These are phyloP conservation scores for Alternaria consortialis DNA, from an alignment of 2,329 filamentous ascomycete genomes.

Conservation along the genomic window DNA sequence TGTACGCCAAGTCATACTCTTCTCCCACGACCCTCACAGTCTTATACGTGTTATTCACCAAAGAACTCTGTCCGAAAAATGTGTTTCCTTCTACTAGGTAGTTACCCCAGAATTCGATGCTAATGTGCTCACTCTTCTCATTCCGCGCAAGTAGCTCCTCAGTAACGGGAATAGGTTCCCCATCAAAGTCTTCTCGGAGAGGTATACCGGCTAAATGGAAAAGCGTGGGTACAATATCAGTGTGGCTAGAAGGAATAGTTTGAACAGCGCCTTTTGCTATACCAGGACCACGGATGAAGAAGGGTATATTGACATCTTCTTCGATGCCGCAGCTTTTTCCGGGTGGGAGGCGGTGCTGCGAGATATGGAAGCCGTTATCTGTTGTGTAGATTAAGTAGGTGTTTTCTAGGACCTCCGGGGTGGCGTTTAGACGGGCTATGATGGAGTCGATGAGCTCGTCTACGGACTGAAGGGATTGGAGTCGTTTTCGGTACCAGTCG, in stretches of 20 bases:
- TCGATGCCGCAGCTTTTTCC: constrained; percentile 54
- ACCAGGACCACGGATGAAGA: constrained; percentile 53
- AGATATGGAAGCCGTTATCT: constrained; percentile 55
- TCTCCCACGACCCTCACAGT: constrained; percentile 63
- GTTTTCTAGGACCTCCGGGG: constrained; percentile 56
- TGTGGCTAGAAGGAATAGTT: constrained; percentile 47
- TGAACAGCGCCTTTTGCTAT: constrained; percentile 37
- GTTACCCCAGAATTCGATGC: constrained; percentile 54
- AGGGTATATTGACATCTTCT: constrained; percentile 55
- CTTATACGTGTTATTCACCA: constrained; percentile 68
- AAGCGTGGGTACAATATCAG: constrained; percentile 54
- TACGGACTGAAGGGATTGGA: constrained; percentile 62
- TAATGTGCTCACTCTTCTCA: constrained; percentile 49
- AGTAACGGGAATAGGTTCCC: constrained; percentile 47
- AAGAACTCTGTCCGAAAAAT: constrained; percentile 11
- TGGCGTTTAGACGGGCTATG: constrained; percentile 54
- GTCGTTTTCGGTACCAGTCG: constrained; percentile 60
- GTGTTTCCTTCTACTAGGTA: constrained; percentile 37
- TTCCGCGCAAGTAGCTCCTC: background rate
- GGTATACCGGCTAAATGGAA: constrained; percentile 47
- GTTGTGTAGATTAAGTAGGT: constrained; percentile 56
- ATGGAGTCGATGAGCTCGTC: constrained; percentile 63
- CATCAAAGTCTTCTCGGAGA: constrained; percentile 49
- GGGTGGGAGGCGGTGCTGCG: constrained; percentile 53
- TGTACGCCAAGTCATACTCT: constrained; percentile 70